Conservation (phyloP, 805 yeast species). For the Yarrowia keelungensis region DNA sequence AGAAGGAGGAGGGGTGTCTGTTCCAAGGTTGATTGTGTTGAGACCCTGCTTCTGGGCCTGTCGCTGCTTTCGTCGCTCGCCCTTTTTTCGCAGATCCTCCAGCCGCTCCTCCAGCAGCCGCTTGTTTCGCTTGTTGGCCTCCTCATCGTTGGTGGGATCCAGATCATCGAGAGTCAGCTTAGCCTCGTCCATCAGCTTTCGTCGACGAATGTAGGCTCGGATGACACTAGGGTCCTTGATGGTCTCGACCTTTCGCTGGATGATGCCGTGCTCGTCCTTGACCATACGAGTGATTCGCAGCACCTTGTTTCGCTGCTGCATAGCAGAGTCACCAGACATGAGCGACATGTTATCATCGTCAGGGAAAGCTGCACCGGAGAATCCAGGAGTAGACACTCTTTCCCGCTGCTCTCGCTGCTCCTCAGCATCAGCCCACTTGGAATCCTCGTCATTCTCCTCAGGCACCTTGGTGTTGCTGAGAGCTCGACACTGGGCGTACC, state of each 20-base stretch:
- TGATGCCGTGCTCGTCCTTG: constrained; percentile 81
- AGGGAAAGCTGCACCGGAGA: constrained; percentile 46
- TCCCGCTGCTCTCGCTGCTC: constrained; percentile 43
- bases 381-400: not conserved
- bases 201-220: constrained; percentile 77
- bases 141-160: constrained; percentile 81
- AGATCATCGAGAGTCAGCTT: constrained; percentile 62
- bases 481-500: constrained; percentile 82
- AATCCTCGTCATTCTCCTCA: constrained; percentile 46
- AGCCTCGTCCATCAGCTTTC: constrained; percentile 67
- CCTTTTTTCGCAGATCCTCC: constrained; percentile 80
- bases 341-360: constrained; percentile 52
- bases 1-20: constrained; percentile 40
- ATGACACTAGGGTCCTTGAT: constrained; percentile 87
- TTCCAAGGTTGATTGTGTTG: constrained; percentile 19
- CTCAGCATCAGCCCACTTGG: constrained; percentile 49
- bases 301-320: constrained; percentile 52
- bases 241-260: constrained; percentile 79
- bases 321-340: constrained; percentile 45
- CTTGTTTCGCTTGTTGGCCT: constrained; percentile 76
- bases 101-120: constrained; percentile 78
- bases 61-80: constrained; percentile 68
- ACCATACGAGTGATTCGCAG: constrained; percentile 78
- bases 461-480: constrained; percentile 55
- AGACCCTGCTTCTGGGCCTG: constrained; percentile 56